Evolutionary conservation across 371 early-diverging fungal species (phyloP), one percentile per base, ranked within the genome.

Genomic region (Nematocida minor): DNA sequence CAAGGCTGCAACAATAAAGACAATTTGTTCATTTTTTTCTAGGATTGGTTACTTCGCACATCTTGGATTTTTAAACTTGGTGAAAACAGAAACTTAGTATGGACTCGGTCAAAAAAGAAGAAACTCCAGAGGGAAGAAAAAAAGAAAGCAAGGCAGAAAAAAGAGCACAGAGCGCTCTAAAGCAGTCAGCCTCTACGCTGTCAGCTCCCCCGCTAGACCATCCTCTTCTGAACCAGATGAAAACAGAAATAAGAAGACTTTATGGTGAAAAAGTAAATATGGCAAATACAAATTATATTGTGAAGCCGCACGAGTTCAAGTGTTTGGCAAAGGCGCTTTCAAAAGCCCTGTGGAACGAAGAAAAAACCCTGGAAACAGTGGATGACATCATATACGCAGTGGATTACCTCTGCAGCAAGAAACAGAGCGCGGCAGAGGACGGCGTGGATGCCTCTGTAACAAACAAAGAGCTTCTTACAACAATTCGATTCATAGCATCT

Each of bases 251-350:
- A 63, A 16, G 77, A 34, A 48, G 48, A 31, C 53, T 74, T 9
- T 74, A 74, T 40, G 77, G 77, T 20, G 77, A 74, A 64, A 74
- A 74, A 74, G 77, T 74, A 57, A 74, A 74, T 38, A 74, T 74
- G 77, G 64, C 25, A 34, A 74, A 74, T 48, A 74, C 77, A 64
- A 64, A 55, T 29, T 74, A 74, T 55, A 74, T 64, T 20, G 14
- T 74, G 31, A 74, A 74, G 57, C 77, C 77, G n/a, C 77, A 74
- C 64, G 77, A 74, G 54, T 74, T 74, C 38, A 62, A 64, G 47
- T 74, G 77, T 34, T 14, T 74, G 11, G 42, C 77, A 79, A 48
- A 66, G 40, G 27, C 55, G 4, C 66, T 74, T 14, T 36, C 77
- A 34, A 74, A 51, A 38, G 36, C 44, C 6, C 63, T 74, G 29